These are phyloP conservation scores for Soucietia sequanensis DNA, from an alignment of 805 yeast genomes.

Conservation along the genomic window DNA sequence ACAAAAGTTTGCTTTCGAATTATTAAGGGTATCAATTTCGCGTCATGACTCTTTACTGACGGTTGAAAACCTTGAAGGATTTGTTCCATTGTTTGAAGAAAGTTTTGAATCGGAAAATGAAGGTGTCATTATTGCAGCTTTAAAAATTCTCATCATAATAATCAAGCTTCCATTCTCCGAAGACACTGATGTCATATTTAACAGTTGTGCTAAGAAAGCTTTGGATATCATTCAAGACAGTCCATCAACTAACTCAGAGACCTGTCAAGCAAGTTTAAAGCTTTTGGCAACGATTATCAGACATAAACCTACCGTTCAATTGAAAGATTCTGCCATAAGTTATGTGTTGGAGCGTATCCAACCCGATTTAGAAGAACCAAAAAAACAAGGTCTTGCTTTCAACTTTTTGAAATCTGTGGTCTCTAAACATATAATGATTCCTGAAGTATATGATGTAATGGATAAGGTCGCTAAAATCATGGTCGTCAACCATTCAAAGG, in stretches of 20 bases:
- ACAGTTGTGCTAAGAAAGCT: conserved; percentile 58
- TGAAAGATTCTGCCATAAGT: conserved; percentile 71
- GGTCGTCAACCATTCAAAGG: conserved; percentile 85
- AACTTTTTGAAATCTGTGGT: conserved; percentile 79
- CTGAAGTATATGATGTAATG: conserved; percentile 89
- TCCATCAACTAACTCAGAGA: conserved; percentile 73
- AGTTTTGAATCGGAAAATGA: conserved; percentile 70
- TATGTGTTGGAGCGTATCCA: conserved; percentile 68
- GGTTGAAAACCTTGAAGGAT: conserved; percentile 61
- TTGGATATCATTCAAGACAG: conserved; percentile 67
- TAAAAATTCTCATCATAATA: conserved; percentile 59
- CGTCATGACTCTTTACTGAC: conserved; percentile 60
- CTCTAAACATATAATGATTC: conserved; percentile 67
- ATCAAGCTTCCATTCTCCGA: conserved; percentile 62
- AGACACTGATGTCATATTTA: conserved; percentile 52
- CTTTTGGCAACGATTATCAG: conserved; percentile 72
- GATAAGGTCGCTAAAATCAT: conserved; percentile 76
- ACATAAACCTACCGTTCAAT: conserved; percentile 59
- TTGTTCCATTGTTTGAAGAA: conserved; percentile 67
- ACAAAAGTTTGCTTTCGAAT: conserved; percentile 74
- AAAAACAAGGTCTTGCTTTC: conserved; percentile 84
- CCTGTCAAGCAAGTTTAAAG: conserved; percentile 77
- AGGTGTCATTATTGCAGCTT: conserved; percentile 65
- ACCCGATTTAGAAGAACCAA: conserved; percentile 90
- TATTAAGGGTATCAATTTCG: conserved; percentile 67